Conservation (phyloP, 176 grass and related monocot species). For the sorghum (Sorghum bicolor) region Sorghum_bicolor_NCBIv3 NC_012870.2:13814001-13814500, state of each 20-base stretch:
- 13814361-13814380: conserved; percentile 9
- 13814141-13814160: background rate
- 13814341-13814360: background rate
- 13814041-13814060: conserved; percentile 5
- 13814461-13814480: background rate
- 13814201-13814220: background rate
- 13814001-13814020: conserved; percentile 19
- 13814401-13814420: background rate
- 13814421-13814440: background rate
- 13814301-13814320: background rate
- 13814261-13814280: background rate
- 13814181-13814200: background rate
- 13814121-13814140: background rate
- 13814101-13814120: conserved; percentile 1
- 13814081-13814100: background rate
- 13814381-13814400: background rate
- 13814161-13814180: background rate
- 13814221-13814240: background rate
- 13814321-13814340: conserved; percentile 33
- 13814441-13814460: background rate
- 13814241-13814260: background rate
- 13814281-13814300: conserved; percentile 25
- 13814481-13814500: background rate
- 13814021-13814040: conserved; percentile 28
- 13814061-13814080: background rate